A percentile compares a stretch with the other conserved stretches of the same genome.
Conservation (phyloP, 2,329 filamentous ascomycete species). For the Bipolaris cookei region DNA sequence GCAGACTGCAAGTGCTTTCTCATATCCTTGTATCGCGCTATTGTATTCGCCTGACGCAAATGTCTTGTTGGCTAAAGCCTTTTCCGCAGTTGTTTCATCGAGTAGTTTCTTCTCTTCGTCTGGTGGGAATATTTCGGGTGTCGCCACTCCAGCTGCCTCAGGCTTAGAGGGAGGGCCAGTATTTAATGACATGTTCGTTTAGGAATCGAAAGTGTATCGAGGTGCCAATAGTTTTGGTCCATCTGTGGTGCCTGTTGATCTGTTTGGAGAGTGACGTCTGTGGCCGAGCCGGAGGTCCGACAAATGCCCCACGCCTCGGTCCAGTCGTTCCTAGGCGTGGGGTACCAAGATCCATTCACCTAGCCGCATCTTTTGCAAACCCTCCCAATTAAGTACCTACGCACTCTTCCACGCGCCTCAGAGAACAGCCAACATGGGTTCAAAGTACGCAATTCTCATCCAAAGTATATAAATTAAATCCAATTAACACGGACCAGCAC, state of each 20-base stretch:
- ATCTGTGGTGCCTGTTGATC: constrained; percentile 14
- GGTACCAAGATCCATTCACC: constrained; percentile 24
- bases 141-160: constrained; percentile 10
- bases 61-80: constrained; percentile 77
- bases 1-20: constrained; percentile 76
- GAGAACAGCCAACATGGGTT: constrained; percentile 20
- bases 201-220: not conserved
- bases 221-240: not conserved
- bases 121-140: constrained; percentile 38
- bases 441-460: constrained; percentile 11
- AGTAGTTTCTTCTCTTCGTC: constrained; percentile 61
- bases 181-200: constrained; percentile 13
- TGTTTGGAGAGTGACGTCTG: constrained; percentile 34
- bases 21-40: constrained; percentile 81
- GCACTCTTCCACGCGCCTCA: not conserved
- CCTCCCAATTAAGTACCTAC: constrained; percentile 8
- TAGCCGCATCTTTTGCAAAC: constrained; percentile 4
- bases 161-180: constrained; percentile 10
- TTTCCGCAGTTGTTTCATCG: constrained; percentile 73
- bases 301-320: constrained; percentile 22
- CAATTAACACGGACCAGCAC: constrained; percentile 14
- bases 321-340: constrained; percentile 19
- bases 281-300: constrained; percentile 11
- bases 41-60: constrained; percentile 76
- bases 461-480: not conserved